phyloP scores from a whole-genome alignment of 2,329 filamentous ascomycete genomes.

The Aspergillus viridinutans region DNA sequence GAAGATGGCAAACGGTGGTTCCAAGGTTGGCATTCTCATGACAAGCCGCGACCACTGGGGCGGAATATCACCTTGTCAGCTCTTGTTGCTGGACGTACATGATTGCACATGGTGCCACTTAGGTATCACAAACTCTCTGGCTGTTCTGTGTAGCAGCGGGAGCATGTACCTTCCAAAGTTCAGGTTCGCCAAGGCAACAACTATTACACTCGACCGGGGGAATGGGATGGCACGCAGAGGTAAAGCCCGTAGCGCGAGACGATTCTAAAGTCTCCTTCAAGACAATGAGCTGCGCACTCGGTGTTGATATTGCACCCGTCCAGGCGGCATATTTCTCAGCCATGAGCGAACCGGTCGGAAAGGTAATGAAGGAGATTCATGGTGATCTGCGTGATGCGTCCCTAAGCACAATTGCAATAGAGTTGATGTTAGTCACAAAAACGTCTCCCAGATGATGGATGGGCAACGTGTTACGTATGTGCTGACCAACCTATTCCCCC shows the following conservation, averaged over 20 bases:
- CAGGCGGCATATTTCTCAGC: background rate
- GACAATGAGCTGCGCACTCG: background rate
- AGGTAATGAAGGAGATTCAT: background rate
- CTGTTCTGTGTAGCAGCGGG: background rate
- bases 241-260: background rate
- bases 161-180: background rate
- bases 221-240: background rate
- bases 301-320: background rate
- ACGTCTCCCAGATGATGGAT: background rate
- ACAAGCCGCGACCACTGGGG: background rate
- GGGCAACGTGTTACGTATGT: background rate
- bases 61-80: background rate
- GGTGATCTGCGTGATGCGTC: background rate
- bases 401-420: background rate
- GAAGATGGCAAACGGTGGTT: background rate
- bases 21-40: background rate
- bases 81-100: background rate
- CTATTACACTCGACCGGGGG: background rate
- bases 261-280: background rate
- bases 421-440: background rate
- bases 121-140: background rate
- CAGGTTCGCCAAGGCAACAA: background rate
- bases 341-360: background rate
- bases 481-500: background rate
- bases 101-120: background rate